Evolutionary conservation across 2,329 filamentous ascomycete genomes (phyloP), one percentile per base, ranked within the genome.

Genomic region (Aspergillus thermomutatus): DNA sequence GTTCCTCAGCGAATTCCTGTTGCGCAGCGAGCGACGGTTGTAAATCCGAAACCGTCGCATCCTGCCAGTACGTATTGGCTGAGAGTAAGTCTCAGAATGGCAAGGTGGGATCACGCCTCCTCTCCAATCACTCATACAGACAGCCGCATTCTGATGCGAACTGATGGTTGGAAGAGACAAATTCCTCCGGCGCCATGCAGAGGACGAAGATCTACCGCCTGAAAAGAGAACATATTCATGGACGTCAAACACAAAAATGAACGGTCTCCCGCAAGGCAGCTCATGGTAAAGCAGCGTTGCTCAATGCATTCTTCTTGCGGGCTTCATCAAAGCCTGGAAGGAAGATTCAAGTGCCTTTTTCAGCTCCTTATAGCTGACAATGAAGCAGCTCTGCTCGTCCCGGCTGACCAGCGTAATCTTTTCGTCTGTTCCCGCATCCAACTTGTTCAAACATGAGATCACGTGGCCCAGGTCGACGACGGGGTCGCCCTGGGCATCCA

Each of bases 371-470:
- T 95, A 99, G 63, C 86, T 93, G 58, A 97, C 87, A 54, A 97
- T 83, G 68, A 97, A 89, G 61, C 89, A 87, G 54, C 87, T 94
- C 74, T 96, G 90, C 69, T 96, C 91, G 73, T 99, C 93, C 55
- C 93, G 85, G 72, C 90, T 96, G 25, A 92, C 88, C 53, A 99
- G 78, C 63, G 88, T 88, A 50, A 99, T 84, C 73, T 87, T 89
- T 74, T 99, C 94, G 26, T 95, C 91, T 2, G 85, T 85, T 0
- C 92, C 94, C 0, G 91, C 90, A 75, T 99, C 94, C 53, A 99
- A 80, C 72, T 96, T 97, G 77, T 95, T 97, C 64, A 99, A 76
- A 69, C 89, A 93, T 26, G 83, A 84, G 48, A 99, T 74, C 61
- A 97, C 91, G 76, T 97, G 92, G 3, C 89, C 93, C 56, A 97